Percentiles rank a stretch among this genome's conserved stretches.
Conservation (phyloP, 345 rosid genomes). For the Eucalyptus polyanthemos region DNA sequence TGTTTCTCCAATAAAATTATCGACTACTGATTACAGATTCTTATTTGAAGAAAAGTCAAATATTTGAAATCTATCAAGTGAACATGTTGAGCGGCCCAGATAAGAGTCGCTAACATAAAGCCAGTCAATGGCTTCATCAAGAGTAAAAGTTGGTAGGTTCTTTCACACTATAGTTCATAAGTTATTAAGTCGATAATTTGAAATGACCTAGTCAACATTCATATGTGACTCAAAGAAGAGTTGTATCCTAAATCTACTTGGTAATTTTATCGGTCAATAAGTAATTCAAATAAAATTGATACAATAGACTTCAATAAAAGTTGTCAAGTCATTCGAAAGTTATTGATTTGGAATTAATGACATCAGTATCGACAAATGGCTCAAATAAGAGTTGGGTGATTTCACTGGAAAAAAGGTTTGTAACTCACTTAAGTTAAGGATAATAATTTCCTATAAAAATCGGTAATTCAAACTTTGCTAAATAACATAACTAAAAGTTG, state of each 20-base stretch:
- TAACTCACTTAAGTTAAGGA: background rate
- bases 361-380: background rate
- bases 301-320: no score
- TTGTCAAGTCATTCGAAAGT: background rate
- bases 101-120: background rate
- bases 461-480: background rate
- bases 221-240: background rate
- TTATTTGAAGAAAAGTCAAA: background rate
- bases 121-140: background rate
- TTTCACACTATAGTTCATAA: background rate
- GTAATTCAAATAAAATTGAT: background rate
- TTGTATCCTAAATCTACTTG: background rate
- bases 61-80: background rate
- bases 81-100: background rate
- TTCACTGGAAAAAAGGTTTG: rapidly evolving
- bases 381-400: background rate
- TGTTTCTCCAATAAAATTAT: background rate
- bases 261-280: background rate
- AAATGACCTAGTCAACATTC: background rate
- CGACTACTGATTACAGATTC: background rate
- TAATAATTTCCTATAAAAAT: background rate
- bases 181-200: background rate
- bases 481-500: background rate
- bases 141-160: background rate
- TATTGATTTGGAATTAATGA: background rate